These are phyloP conservation scores for Sclerotinia sclerotiorum DNA, from an alignment of 2,329 filamentous ascomycete genomes.

Conservation along the genomic window DNA sequence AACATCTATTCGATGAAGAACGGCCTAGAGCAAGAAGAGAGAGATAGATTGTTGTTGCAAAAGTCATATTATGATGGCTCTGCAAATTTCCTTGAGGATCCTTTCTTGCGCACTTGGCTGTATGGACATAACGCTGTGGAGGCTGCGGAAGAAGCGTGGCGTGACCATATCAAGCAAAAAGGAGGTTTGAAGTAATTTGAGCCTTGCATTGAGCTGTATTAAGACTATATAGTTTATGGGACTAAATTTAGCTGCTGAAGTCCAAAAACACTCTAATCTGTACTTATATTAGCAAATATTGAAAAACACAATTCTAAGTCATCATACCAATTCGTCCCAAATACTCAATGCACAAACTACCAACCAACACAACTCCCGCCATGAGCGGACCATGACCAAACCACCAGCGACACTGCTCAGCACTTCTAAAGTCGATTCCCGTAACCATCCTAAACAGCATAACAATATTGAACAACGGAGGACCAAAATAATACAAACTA, in stretches of 20 bases:
- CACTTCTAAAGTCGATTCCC: slow-evolving; percentile 13
- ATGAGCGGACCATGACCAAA: slow-evolving; percentile 8
- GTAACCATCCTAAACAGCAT: slow-evolving; percentile 6
- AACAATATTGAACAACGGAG: neutral
- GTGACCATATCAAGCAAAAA: neutral
- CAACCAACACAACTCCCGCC: neutral
- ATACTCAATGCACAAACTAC: neutral
- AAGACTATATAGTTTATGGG: no score
- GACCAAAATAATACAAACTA: slow-evolving; percentile 1
- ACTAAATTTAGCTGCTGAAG: neutral
- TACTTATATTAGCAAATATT: neutral
- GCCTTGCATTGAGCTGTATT: no score
- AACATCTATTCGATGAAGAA: slow-evolving; percentile 22
- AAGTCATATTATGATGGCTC: slow-evolving; percentile 29
- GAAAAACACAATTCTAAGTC: neutral
- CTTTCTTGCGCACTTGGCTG: slow-evolving; percentile 59
- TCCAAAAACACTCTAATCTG: neutral
- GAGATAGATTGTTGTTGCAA: slow-evolving; percentile 23
- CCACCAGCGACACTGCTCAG: slow-evolving; percentile 18
- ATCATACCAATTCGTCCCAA: neutral
- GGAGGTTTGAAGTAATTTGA: no score
- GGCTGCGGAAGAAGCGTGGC: neutral
- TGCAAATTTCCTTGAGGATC: slow-evolving; percentile 50
- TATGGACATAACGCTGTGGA: slow-evolving; percentile 60
- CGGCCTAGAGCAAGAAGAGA: slow-evolving; percentile 19